phyloP scores from a whole-genome alignment of 1,284 basidiomycete genomes.

The Cryptococcus jaspeensis region DNA sequence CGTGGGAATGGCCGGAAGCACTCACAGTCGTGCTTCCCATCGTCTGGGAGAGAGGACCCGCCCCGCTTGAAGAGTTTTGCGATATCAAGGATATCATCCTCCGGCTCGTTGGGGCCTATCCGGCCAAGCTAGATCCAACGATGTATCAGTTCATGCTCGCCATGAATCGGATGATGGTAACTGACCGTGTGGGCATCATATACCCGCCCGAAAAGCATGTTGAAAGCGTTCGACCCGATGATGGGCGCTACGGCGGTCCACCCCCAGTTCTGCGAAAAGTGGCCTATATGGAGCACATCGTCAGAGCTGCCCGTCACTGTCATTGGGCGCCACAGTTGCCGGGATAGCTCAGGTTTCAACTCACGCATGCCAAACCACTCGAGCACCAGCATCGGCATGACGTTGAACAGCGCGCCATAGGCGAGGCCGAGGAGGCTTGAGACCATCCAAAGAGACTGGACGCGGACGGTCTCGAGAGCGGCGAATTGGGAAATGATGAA shows the following conservation, averaged over 20 bases:
- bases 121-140: not conserved
- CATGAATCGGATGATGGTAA: not conserved
- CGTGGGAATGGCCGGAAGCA: not conserved
- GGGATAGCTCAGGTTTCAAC: slow-evolving; percentile 31
- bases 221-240: slow-evolving; percentile 79
- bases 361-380: slow-evolving; percentile 82
- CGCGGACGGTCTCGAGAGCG: slow-evolving; percentile 60
- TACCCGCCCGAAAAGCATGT: slow-evolving; percentile 74
- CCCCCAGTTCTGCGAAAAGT: slow-evolving; percentile 77
- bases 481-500: slow-evolving; percentile 70
- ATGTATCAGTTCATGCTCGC: slow-evolving; percentile 2
- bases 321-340: not conserved
- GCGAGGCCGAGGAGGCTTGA: slow-evolving; percentile 69
- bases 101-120: slow-evolving; percentile 13
- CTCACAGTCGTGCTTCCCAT: slow-evolving; percentile 23
- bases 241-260: slow-evolving; percentile 73
- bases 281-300: slow-evolving; percentile 7
- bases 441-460: slow-evolving; percentile 69
- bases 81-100: slow-evolving; percentile 1
- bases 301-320: not conserved
- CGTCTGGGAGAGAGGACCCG: slow-evolving; percentile 13
- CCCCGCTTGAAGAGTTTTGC: slow-evolving; percentile 6
- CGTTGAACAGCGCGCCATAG: slow-evolving; percentile 75
- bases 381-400: slow-evolving; percentile 71
- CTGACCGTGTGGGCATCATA: slow-evolving; percentile 66